phyloP scores from a whole-genome alignment of 768 basidiomycete genomes.

The Tylopilus vinaceipallidus region DNA sequence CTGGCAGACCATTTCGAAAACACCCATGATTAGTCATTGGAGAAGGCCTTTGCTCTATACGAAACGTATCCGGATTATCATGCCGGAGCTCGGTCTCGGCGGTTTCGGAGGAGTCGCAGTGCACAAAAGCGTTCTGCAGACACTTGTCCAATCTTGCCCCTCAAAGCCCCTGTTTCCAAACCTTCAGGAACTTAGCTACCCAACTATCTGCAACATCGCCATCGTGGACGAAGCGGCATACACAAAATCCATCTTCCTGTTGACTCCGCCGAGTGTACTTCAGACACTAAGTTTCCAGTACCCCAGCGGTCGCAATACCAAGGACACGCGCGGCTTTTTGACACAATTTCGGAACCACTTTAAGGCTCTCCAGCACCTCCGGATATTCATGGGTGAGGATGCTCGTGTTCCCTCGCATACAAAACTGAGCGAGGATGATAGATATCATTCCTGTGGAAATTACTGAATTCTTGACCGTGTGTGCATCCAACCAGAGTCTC shows the following conservation, averaged over 20 bases:
- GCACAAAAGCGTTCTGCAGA: constrained; percentile 16
- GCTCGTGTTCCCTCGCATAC: too few species aligned
- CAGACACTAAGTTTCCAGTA: constrained; percentile 15
- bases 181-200: constrained; percentile 20
- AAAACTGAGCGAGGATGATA: background rate
- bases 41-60: constrained; percentile 16
- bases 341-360: constrained; percentile 12
- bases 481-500: constrained; percentile 14
- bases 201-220: constrained; percentile 18
- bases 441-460: constrained; percentile 16
- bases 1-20: constrained; percentile 14
- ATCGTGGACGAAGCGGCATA: constrained; percentile 14
- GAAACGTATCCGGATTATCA: constrained; percentile 16
- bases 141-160: constrained; percentile 21
- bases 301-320: constrained; percentile 11
- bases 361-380: constrained; percentile 9
- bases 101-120: constrained; percentile 14
- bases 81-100: constrained; percentile 4
- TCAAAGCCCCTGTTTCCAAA: constrained; percentile 20
- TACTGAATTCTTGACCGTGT: constrained; percentile 12
- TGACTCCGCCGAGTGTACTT: constrained; percentile 6
- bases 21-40: constrained; percentile 16
- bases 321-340: constrained; percentile 16
- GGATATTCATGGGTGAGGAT: constrained; percentile 18
- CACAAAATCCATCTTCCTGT: constrained; percentile 8